Conservation (phyloP, 768 basidiomycete genomes). For the Cyathus striatus region DNA sequence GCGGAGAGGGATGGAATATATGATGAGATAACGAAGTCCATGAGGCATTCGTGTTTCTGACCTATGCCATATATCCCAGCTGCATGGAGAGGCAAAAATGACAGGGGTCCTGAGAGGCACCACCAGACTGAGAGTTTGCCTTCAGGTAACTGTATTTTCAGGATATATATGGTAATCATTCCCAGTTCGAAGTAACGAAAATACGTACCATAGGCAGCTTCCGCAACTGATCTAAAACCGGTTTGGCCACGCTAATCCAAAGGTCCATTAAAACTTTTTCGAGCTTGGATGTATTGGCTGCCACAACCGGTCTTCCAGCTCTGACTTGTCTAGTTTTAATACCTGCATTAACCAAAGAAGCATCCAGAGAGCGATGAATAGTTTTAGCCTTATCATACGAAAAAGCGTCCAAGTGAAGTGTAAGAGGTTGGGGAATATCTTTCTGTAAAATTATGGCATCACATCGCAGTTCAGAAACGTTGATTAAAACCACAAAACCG, state of each 20-base stretch:
- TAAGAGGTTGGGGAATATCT: neutral
- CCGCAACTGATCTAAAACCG: constrained; percentile 3
- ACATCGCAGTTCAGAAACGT: constrained; percentile 2
- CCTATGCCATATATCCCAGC: constrained; percentile 8
- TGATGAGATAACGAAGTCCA: constrained; percentile 9
- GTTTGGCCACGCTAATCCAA: constrained; percentile 3
- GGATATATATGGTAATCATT: neutral
- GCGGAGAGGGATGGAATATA: constrained; percentile 1
- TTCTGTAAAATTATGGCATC: neutral
- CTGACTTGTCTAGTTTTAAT: neutral
- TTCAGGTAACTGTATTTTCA: neutral
- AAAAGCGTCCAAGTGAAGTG: neutral
- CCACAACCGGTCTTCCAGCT: neutral
- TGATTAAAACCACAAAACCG: constrained; percentile 11
- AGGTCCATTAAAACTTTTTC: constrained; percentile 2
- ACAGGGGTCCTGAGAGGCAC: constrained; percentile 9
- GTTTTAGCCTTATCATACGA: neutral
- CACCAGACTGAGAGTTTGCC: constrained; percentile 11
- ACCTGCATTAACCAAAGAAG: neutral
- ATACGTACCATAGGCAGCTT: too few species aligned
- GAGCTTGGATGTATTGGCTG: neutral
- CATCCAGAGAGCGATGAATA: neutral
- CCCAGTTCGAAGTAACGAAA: constrained; percentile 1
- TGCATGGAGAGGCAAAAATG: constrained; percentile 12
- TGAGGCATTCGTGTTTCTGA: constrained; percentile 8